These are phyloP conservation scores for Talaromyces sp. DNA, from an alignment of 2,329 filamentous ascomycete genomes.

Conservation along the genomic window DNA sequence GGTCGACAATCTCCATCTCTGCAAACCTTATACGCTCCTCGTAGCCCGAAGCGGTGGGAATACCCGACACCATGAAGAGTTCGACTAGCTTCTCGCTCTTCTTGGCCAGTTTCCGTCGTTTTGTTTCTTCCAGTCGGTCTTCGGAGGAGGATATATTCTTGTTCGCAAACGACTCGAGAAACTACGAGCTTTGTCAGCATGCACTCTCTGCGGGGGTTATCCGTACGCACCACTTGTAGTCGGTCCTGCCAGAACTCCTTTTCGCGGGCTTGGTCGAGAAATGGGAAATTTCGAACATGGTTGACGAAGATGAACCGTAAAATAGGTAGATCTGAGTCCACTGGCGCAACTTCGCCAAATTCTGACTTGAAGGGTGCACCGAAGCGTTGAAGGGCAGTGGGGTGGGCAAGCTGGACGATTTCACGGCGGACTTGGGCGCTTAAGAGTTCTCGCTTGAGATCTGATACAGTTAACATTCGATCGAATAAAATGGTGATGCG, in stretches of 20 bases:
- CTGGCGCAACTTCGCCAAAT: constrained; percentile 83
- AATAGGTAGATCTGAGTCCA: constrained; percentile 91
- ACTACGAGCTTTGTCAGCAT: constrained; percentile 52
- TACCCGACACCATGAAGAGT: constrained; percentile 98
- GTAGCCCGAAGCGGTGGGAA: constrained; percentile 92
- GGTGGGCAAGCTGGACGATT: constrained; percentile 88
- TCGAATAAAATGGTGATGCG: not conserved
- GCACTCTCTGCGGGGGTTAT: not conserved
- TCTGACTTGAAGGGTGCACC: constrained; percentile 93
- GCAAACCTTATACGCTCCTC: constrained; percentile 96
- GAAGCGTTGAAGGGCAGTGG: constrained; percentile 90
- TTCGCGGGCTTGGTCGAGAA: constrained; percentile 92
- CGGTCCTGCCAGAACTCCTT: constrained; percentile 99
- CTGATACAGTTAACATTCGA: constrained; percentile 45
- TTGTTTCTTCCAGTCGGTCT: constrained; percentile 92
- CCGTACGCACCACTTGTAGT: constrained; percentile 73
- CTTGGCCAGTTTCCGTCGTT: constrained; percentile 82
- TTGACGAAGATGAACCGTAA: constrained; percentile 96
- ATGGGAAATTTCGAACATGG: constrained; percentile 96
- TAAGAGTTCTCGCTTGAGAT: constrained; percentile 93
- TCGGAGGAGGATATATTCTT: constrained; percentile 97
- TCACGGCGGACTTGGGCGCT: constrained; percentile 85
- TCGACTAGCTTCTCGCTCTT: constrained; percentile 96
- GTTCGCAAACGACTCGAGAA: constrained; percentile 92
- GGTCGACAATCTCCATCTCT: constrained; percentile 93